These are phyloP conservation scores for Dipteronia sinensis DNA, from an alignment of 345 rosid species.

Conservation along the genomic window DNA sequence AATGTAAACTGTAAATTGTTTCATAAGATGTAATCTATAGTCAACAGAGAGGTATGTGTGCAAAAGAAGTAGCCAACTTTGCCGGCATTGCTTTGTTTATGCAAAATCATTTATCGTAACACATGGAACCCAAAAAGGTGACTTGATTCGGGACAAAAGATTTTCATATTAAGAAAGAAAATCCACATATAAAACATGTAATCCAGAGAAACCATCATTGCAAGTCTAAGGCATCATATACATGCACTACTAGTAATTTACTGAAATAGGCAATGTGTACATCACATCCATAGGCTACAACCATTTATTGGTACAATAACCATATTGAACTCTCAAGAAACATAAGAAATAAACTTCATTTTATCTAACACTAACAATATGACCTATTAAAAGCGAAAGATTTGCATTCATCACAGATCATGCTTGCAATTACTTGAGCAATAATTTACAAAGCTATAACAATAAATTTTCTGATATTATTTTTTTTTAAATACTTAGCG, in stretches of 20 bases:
- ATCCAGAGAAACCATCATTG: not conserved
- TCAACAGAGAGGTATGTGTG: not conserved
- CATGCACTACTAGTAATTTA: not conserved
- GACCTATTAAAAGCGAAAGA: not conserved
- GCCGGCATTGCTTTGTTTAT: not conserved
- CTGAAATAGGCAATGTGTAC: not conserved
- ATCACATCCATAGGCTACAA: not conserved
- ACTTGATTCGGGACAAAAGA: not conserved
- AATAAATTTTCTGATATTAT: not conserved
- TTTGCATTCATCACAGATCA: too few species aligned
- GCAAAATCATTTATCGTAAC: not conserved
- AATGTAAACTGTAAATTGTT: too few species aligned
- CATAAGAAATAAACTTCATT: not conserved
- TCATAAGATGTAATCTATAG: not conserved
- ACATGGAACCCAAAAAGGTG: not conserved
- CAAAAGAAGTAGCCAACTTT: not conserved
- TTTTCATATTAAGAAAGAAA: not conserved
- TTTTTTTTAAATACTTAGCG: not conserved
- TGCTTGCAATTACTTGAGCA: not conserved
- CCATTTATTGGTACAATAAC: not conserved
- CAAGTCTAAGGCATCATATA: not conserved
- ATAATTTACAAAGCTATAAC: not conserved
- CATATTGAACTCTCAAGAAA: not conserved
- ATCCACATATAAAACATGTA: not conserved
- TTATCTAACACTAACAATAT: not conserved